Evolutionary conservation across 352 stramenopile species (phyloP).

Genomic region (Pythium coloratum): DNA sequence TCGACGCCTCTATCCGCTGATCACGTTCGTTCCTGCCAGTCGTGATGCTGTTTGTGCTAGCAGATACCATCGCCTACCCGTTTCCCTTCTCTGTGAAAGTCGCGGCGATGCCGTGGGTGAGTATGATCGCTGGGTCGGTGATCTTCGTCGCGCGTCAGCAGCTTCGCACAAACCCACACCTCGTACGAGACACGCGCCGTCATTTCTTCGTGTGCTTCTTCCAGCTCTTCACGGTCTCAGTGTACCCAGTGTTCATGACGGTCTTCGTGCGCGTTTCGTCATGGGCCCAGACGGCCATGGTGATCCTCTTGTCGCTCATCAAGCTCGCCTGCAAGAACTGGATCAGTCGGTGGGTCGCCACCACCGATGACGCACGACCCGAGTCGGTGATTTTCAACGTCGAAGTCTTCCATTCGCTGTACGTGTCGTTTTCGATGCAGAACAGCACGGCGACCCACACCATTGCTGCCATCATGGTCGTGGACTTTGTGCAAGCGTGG

Average conservation of each 20-base stretch:
- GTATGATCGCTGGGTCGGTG: not conserved
- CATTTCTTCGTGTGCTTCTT: too few relatives aligned
- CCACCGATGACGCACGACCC: not conserved
- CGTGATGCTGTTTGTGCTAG: not conserved
- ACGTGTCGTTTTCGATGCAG: not conserved
- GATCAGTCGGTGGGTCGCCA: not conserved
- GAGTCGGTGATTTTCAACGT: not conserved
- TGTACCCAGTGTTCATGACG: not conserved
- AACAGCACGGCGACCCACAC: not conserved
- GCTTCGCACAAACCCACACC: not conserved
- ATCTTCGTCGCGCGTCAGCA: not conserved
- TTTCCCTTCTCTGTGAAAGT: not conserved
- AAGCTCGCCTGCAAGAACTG: not conserved
- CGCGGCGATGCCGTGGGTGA: not conserved
- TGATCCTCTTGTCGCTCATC: not conserved
- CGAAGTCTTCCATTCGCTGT: too few relatives aligned
- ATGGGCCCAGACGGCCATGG: not conserved
- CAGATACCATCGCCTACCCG: not conserved
- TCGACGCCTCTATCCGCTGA: slow-evolving; percentile 5
- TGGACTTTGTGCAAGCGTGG: not conserved
- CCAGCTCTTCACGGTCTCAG: too few relatives aligned
- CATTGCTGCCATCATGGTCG: not conserved
- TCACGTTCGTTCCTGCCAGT: not conserved
- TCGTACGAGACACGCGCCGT: too few relatives aligned
- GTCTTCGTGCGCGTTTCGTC: not conserved